Evolutionary conservation across 2,329 filamentous ascomycete species (phyloP).

Genomic region (Aspergillus jensenii): DNA sequence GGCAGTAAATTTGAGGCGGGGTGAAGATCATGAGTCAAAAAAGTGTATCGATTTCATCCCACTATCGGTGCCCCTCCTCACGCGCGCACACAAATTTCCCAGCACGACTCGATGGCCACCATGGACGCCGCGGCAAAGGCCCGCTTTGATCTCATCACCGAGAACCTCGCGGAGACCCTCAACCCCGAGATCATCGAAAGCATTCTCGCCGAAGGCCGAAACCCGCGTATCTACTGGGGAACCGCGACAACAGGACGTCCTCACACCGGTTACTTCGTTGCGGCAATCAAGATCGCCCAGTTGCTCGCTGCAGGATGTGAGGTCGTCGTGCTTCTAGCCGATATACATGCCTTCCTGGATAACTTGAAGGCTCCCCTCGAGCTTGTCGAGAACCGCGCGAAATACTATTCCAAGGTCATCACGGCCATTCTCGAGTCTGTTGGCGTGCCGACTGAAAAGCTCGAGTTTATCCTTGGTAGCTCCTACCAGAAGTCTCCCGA

Average conservation of each 20-base stretch:
- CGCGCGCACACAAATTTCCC: not conserved
- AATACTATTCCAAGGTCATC: slow-evolving; percentile 81
- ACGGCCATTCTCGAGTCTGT: slow-evolving; percentile 73
- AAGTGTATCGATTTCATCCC: not conserved
- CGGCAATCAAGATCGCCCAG: slow-evolving; percentile 86
- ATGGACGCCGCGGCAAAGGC: slow-evolving; percentile 1
- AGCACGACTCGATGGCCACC: not conserved
- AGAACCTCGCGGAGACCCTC: slow-evolving; percentile 78
- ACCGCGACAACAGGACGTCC: slow-evolving; percentile 4
- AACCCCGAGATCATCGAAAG: slow-evolving; percentile 59
- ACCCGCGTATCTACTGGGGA: slow-evolving; percentile 36
- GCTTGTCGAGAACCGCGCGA: slow-evolving; percentile 75
- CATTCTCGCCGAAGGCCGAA: slow-evolving; percentile 29
- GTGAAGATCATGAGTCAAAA: not conserved
- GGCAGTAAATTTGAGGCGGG: not conserved
- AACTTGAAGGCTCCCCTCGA: slow-evolving; percentile 73
- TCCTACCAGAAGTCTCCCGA: slow-evolving; percentile 67
- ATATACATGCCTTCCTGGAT: slow-evolving; percentile 60
- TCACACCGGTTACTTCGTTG: slow-evolving; percentile 48
- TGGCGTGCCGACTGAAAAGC: slow-evolving; percentile 72
- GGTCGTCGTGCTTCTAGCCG: slow-evolving; percentile 69
- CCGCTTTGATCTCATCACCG: slow-evolving; percentile 62
- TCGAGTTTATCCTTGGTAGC: slow-evolving; percentile 82
- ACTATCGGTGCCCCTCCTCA: not conserved
- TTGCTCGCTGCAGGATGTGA: slow-evolving; percentile 82